A percentile compares a stretch with the other conserved stretches of the same genome.
These are phyloP conservation scores for Piper longum DNA, from an alignment of 164 flowering plant species.

Conservation along the genomic window DNA sequence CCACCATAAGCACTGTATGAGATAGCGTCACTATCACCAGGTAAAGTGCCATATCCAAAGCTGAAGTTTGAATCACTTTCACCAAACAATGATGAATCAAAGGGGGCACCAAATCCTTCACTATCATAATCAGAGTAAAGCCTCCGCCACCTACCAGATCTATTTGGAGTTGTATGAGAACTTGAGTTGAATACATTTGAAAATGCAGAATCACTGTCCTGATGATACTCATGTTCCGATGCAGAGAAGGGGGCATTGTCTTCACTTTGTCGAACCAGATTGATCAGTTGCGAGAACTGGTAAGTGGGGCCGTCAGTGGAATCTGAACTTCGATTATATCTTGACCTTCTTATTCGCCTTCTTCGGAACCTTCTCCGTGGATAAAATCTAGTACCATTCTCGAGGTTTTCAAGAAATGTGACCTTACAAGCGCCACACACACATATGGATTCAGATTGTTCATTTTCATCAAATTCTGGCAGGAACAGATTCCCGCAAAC, in stretches of 20 bases:
- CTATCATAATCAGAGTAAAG: conserved; percentile 65
- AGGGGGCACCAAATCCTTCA: conserved; percentile 34
- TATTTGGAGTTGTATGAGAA: conserved; percentile 49
- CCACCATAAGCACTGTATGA: conserved; percentile 60
- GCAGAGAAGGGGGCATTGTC: conserved; percentile 7
- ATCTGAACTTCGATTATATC: conserved; percentile 47
- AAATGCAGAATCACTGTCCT: conserved; percentile 15
- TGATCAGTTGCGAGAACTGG: conserved; percentile 44
- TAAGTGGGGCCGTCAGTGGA: conserved; percentile 55
- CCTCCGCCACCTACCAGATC: conserved; percentile 51
- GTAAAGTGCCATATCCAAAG: conserved; percentile 33
- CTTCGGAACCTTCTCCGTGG: conserved; percentile 18
- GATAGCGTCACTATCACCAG: conserved; percentile 48
- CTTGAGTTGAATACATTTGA: conserved; percentile 26
- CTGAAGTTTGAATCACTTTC: conserved; percentile 67
- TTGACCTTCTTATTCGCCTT: conserved; percentile 22
- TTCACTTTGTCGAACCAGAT: conserved; percentile 38
- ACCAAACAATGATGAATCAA: conserved; percentile 60
- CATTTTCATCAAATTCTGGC: conserved; percentile 23
- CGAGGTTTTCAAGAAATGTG: conserved; percentile 45
- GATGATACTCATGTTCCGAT: conserved; percentile 22
- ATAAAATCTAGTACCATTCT: conserved; percentile 17
- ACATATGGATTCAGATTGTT: conserved; percentile 21
- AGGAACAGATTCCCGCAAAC: conserved; percentile 37
- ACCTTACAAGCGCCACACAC: conserved; percentile 68